Evolutionary conservation across 257 asterid species (phyloP).

Genomic region (Cordia subcordata): DNA sequence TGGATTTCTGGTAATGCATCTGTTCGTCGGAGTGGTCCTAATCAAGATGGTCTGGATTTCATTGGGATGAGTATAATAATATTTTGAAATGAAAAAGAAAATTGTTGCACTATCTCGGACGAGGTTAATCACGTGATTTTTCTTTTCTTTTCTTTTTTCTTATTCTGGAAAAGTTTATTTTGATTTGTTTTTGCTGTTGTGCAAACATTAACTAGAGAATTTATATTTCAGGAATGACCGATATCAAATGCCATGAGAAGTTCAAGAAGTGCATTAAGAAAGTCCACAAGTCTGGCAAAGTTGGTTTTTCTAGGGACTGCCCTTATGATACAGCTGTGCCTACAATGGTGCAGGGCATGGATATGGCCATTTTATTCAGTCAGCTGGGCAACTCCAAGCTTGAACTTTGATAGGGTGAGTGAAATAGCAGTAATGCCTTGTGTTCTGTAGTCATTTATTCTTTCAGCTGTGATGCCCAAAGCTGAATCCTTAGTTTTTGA

Average conservation of each 20-base stretch:
- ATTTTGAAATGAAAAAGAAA: too few species aligned
- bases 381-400: slow-evolving; percentile 50
- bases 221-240: slow-evolving; percentile 50
- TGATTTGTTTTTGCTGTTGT: neutral
- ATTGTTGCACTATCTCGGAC: too few species aligned
- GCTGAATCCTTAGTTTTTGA: neutral
- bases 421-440: neutral
- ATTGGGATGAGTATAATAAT: too few species aligned
- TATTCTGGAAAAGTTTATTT: neutral
- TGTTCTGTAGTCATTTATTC: slow-evolving; percentile 2
- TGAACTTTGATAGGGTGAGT: slow-evolving; percentile 40
- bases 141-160: too few species aligned
- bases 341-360: slow-evolving; percentile 87
- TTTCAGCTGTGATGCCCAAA: neutral
- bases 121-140: too few species aligned
- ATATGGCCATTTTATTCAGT: slow-evolving; percentile 73
- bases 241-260: slow-evolving; percentile 76
- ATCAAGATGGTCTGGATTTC: too few species aligned
- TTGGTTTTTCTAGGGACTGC: slow-evolving; percentile 64
- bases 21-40: too few species aligned
- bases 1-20: too few species aligned
- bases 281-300: slow-evolving; percentile 74
- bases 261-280: slow-evolving; percentile 75
- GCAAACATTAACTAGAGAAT: neutral
- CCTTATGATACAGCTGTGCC: slow-evolving; percentile 72